Base-by-base conservation (phyloP, 345 rosid species). In the Litchi chinensis region DNA sequence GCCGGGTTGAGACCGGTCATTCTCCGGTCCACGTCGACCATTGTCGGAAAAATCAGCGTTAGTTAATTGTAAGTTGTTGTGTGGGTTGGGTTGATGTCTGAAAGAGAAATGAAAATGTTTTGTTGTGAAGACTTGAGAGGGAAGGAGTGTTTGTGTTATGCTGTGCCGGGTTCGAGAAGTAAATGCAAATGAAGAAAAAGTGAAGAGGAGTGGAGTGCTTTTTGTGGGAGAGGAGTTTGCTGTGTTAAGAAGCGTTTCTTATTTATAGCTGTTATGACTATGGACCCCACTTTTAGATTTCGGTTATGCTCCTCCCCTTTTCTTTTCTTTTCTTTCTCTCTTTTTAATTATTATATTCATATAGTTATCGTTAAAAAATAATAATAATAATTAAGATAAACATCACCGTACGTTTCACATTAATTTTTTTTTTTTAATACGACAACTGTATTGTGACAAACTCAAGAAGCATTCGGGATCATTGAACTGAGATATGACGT, bases 11-110 rank as follows among this genome's bases (percentile, higher is more conserved):
- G 94, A 78, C 97, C 95, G 83, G 90, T 77, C 93, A 93, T 89
- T 54, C 99, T 90, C 84, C 99, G 90, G 92, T 96, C 99, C 8
- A 96, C 98, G 89, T 96, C 99, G 73, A 94, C 99, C 99, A 96
- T 96, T 71, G 65, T 57, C 10, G 12, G 2, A 66, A 62, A 59
- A 72, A 18, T 5, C 43, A 46, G 52, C 0, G 8, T 5, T 6
- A 7, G 12, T 46, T 3, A 46, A 3, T 11, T 11, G 52, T 11
- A 46, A 46, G 1, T 46, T 3, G 52, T 46, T 11, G 52, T 46
- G 52, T 46, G 8, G 52, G 52, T 46, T 46, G 0, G 12, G 10
- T 46, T 2, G 12, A 4, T 46, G 8, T 6, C 52, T 46, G 52
- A 46, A 46, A 46, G 10, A 7, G 52, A 46, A 46, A 46, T 7